Percentiles rank a stretch among this genome's conserved stretches.
phyloP scores from a whole-genome alignment of 2,329 filamentous ascomycete species.

The Talaromyces piceae region DNA sequence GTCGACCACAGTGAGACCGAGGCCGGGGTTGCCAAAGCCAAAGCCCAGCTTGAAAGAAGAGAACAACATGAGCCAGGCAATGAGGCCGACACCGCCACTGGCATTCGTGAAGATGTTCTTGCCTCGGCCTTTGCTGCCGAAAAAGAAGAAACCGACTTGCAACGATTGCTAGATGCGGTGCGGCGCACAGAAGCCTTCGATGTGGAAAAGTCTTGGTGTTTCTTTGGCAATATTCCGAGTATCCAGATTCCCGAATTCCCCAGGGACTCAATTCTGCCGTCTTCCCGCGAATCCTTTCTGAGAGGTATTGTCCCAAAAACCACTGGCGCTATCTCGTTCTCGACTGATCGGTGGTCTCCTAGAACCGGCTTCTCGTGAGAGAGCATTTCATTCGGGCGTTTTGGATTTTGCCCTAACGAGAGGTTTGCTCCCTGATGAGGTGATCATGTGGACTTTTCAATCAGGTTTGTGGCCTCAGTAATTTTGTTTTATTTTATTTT shows the following conservation, averaged over 20 bases:
- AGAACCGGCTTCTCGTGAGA: conserved; percentile 46
- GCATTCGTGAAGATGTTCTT: conserved; percentile 34
- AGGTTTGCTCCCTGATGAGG: conserved; percentile 51
- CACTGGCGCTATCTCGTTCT: no score
- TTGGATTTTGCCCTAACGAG: conserved; percentile 47
- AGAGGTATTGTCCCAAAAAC: conserved; percentile 24
- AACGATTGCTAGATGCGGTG: conserved; percentile 50
- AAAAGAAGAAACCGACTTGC: conserved; percentile 34
- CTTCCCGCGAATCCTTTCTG: conserved; percentile 25
- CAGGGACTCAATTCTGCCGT: conserved; percentile 20
- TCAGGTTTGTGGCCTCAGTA: conserved; percentile 29
- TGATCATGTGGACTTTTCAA: conserved; percentile 57
- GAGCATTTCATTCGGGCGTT: conserved; percentile 56
- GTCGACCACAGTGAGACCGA: conserved; percentile 53
- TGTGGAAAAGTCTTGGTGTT: conserved; percentile 48
- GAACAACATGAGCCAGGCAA: conserved; percentile 5
- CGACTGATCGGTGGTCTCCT: conserved; percentile 13
- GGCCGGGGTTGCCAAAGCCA: conserved; percentile 40
- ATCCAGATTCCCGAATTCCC: conserved; percentile 28
- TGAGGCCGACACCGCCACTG: conserved; percentile 6
- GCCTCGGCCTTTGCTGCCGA: conserved; percentile 37
- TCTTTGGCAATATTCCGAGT: conserved; percentile 40
- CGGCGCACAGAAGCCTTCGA: conserved; percentile 54
- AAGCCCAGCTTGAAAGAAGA: conserved; percentile 22
- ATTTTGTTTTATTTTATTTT: no score